Evolutionary conservation across 2,329 filamentous ascomycete genomes (phyloP).

Genomic region (Phaeoacremonium minimum): DNA sequence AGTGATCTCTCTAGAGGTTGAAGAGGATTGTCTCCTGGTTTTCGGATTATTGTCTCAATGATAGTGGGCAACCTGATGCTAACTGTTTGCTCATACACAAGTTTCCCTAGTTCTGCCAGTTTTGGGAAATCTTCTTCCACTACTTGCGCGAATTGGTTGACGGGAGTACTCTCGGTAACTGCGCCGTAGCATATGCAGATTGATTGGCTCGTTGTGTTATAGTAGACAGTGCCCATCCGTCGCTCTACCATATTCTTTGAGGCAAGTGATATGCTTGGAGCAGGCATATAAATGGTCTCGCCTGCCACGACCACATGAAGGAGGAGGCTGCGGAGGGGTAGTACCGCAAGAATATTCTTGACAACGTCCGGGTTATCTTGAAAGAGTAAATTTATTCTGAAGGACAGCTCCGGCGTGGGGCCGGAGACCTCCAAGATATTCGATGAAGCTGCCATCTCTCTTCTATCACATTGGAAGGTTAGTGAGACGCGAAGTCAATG

Average conservation of each 20-base stretch:
- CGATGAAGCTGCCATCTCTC: too few relatives aligned
- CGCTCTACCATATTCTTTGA: conserved; percentile 1
- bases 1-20: not conserved
- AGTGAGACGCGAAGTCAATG: too few relatives aligned
- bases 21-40: not conserved
- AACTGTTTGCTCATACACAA: not conserved
- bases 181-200: conserved; percentile 1
- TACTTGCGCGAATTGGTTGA: conserved; percentile 1
- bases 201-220: conserved; percentile 1
- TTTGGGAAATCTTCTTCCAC: not conserved
- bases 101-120: not conserved
- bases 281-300: conserved; percentile 1
- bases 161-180: conserved; percentile 1
- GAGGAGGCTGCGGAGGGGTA: not conserved
- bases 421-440: conserved; percentile 5
- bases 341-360: not conserved
- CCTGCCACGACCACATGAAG: not conserved
- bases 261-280: not conserved
- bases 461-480: too few relatives aligned
- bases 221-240: not conserved
- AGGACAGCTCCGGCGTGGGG: conserved; percentile 1
- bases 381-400: conserved; percentile 23
- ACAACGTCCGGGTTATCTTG: not conserved
- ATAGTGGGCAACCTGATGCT: not conserved
- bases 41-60: not conserved